Conservation (phyloP, 768 basidiomycete genomes). For the Pleurotus sapidus region DNA sequence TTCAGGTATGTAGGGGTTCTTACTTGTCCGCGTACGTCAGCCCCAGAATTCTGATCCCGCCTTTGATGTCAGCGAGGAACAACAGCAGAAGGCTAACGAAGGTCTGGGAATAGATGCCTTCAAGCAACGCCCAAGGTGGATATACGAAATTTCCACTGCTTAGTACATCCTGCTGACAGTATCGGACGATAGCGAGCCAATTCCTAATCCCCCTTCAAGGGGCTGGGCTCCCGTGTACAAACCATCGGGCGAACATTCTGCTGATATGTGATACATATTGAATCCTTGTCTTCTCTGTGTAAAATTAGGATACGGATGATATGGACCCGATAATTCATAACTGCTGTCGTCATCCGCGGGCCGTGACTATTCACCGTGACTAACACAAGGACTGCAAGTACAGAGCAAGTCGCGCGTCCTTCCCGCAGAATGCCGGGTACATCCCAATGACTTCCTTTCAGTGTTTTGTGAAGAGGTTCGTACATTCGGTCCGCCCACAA, state of each 20-base stretch:
- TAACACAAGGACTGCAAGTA: no score
- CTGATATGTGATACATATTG: not conserved
- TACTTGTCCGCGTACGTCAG: no score
- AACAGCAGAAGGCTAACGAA: not conserved
- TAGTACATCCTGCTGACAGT: not conserved
- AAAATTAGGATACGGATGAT: not conserved
- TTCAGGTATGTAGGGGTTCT: no score
- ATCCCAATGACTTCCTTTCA: no score
- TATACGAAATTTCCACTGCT: not conserved
- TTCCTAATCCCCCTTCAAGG: not conserved
- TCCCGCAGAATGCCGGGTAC: no score
- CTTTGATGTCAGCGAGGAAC: no score
- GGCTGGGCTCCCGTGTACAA: slow-evolving; percentile 6
- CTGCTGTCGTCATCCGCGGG: no score
- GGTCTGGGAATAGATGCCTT: not conserved
- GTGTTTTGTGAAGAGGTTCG: no score
- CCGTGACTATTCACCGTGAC: no score
- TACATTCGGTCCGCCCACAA: no score
- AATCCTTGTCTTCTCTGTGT: not conserved
- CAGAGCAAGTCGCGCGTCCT: no score
- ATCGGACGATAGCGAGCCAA: not conserved
- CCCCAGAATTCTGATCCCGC: no score
- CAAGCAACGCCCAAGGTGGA: not conserved
- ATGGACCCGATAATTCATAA: not conserved
- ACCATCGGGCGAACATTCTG: not conserved